Evolutionary conservation across 768 basidiomycete genomes (phyloP).

Genomic region (Boletus subparvulus): DNA sequence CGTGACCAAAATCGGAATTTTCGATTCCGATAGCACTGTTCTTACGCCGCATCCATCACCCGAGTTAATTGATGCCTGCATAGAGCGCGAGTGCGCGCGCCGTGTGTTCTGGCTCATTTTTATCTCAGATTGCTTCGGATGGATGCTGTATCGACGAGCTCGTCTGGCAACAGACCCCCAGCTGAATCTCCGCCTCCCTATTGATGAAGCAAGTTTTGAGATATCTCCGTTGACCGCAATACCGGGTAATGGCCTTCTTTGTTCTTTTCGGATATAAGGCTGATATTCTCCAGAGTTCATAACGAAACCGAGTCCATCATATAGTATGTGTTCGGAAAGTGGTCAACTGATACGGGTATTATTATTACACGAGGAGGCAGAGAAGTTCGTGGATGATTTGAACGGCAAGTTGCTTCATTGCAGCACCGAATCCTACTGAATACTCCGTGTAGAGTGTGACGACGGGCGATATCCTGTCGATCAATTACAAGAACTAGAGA

Average conservation of each 20-base stretch:
- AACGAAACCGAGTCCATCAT: constrained; percentile 58
- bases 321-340: constrained; percentile 52
- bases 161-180: constrained; percentile 43
- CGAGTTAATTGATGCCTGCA: constrained; percentile 57
- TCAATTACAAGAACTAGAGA: constrained; percentile 42
- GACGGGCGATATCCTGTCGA: constrained; percentile 30
- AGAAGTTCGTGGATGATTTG: constrained; percentile 52
- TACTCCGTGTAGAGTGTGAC: constrained; percentile 27
- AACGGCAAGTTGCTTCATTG: constrained; percentile 39
- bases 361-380: constrained; percentile 61
- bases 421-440: constrained; percentile 22
- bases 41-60: constrained; percentile 58
- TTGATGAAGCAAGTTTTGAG: constrained; percentile 81
- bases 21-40: constrained; percentile 59
- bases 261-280: not conserved
- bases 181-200: constrained; percentile 65
- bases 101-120: constrained; percentile 81
- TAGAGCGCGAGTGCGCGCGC: constrained; percentile 77
- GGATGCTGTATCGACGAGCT: constrained; percentile 37
- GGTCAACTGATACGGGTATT: constrained; percentile 74
- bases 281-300: constrained; percentile 56
- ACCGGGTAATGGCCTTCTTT: constrained; percentile 26
- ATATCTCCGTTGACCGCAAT: constrained; percentile 47
- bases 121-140: constrained; percentile 51
- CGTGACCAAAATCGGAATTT: constrained; percentile 64